Percentiles rank a stretch among this genome's conserved stretches.
Evolutionary conservation across 2,329 filamentous ascomycete species (phyloP).

Genomic region (Xylaria sp.): DNA sequence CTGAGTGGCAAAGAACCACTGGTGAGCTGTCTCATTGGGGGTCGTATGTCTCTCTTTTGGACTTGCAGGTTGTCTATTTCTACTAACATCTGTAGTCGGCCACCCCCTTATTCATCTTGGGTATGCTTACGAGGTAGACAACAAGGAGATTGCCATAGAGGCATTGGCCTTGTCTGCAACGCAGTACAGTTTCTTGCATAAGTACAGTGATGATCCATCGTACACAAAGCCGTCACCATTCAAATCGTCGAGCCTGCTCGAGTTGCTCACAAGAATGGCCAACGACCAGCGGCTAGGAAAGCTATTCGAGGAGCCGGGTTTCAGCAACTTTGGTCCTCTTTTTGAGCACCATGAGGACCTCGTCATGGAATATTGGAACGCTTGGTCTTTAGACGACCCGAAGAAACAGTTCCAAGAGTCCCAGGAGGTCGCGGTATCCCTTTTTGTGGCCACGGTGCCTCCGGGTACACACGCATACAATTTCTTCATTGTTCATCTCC

Average conservation of each 20-base stretch:
- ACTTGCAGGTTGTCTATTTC: slow-evolving; percentile 7
- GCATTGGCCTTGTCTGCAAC: slow-evolving; percentile 72
- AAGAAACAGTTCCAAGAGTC: slow-evolving; percentile 76
- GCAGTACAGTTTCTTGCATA: slow-evolving; percentile 65
- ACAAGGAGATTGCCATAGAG: slow-evolving; percentile 86
- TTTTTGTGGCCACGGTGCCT: slow-evolving; percentile 66
- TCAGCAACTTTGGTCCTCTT: slow-evolving; percentile 68
- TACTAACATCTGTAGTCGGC: slow-evolving; percentile 64
- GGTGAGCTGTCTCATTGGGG: slow-evolving; percentile 78
- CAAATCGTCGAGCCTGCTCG: slow-evolving; percentile 65
- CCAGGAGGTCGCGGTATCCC: slow-evolving; percentile 63
- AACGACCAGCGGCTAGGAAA: slow-evolving; percentile 73
- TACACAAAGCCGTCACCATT: slow-evolving; percentile 71
- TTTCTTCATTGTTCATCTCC: slow-evolving; percentile 80
- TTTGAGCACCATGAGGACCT: slow-evolving; percentile 72
- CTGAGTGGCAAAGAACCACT: slow-evolving; percentile 77
- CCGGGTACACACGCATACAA: slow-evolving; percentile 71
- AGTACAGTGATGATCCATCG: slow-evolving; percentile 72
- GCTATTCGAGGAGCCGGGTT: slow-evolving; percentile 63
- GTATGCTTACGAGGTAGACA: slow-evolving; percentile 91
- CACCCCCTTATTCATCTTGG: slow-evolving; percentile 93
- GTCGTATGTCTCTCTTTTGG: slow-evolving; percentile 61
- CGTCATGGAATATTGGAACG: slow-evolving; percentile 88
- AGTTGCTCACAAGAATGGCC: slow-evolving; percentile 73
- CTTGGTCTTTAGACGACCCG: slow-evolving; percentile 75